Percentiles rank a stretch among this genome's conserved stretches.
Conservation (phyloP, 176 grass and related monocot genomes). For the Calamus simplicifolius region DNA sequence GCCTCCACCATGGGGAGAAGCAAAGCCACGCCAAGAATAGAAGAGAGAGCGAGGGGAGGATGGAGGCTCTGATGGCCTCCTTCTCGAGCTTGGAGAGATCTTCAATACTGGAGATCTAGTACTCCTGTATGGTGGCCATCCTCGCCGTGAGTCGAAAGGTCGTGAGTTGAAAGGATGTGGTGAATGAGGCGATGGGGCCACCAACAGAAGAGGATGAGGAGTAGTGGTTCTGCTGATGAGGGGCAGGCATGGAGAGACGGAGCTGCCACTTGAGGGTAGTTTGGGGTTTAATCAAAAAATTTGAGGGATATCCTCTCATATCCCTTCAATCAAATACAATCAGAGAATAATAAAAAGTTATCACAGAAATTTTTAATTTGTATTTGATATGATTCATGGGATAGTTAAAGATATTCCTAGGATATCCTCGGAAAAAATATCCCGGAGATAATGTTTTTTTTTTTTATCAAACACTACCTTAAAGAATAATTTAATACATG, state of each 20-base stretch:
- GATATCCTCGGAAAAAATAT: no score
- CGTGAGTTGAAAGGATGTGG: constrained; percentile 64
- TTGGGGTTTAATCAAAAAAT: no score
- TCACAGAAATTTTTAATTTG: no score
- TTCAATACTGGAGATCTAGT: constrained; percentile 27
- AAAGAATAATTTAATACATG: no score
- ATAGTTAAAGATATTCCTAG: no score
- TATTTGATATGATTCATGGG: no score
- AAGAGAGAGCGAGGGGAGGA: constrained; percentile 53
- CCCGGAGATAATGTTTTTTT: no score
- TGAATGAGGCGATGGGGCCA: constrained; percentile 14
- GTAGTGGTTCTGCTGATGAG: constrained; percentile 38
- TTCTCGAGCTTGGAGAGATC: constrained; percentile 67
- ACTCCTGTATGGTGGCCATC: constrained; percentile 64
- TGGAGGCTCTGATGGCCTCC: constrained; percentile 25
- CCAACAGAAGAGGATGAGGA: constrained; percentile 39
- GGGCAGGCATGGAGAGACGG: constrained; percentile 77
- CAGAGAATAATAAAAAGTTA: no score
- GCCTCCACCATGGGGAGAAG: constrained; percentile 77
- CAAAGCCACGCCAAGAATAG: constrained; percentile 40
- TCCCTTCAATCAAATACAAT: no score
- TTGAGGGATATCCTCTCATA: no score
- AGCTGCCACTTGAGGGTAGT: no score
- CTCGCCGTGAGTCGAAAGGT: constrained; percentile 49
- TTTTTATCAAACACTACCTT: no score